phyloP scores from a whole-genome alignment of 2,329 filamentous ascomycete species.

The Aspergillus tamarii region DNA sequence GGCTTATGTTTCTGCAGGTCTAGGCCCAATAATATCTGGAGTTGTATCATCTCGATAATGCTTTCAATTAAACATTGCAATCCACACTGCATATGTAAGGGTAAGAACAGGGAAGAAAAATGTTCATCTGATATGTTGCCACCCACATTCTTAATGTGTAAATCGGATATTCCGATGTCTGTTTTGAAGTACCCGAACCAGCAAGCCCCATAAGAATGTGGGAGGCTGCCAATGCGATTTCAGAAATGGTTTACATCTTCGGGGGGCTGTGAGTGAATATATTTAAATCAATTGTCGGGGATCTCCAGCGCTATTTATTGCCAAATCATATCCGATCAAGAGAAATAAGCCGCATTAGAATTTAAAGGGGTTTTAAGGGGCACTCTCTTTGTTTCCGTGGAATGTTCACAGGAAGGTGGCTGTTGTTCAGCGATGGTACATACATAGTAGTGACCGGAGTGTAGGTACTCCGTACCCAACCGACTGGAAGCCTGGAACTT shows the following conservation, averaged over 20 bases:
- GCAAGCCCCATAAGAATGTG: background rate
- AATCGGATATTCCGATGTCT: background rate
- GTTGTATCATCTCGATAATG: background rate
- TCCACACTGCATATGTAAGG: background rate
- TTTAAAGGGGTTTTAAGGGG: background rate
- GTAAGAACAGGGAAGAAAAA: background rate
- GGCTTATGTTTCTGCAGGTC: background rate
- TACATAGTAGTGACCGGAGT: no score
- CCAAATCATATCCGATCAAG: background rate
- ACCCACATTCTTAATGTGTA: background rate
- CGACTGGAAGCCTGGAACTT: background rate
- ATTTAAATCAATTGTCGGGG: background rate
- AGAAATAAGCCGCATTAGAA: background rate
- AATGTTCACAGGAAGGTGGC: background rate
- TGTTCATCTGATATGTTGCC: background rate
- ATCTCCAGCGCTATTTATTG: background rate
- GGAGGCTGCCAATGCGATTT: background rate
- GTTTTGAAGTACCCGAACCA: background rate
- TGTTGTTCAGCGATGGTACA: background rate
- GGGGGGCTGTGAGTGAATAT: background rate
- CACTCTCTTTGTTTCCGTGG: background rate
- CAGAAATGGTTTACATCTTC: background rate
- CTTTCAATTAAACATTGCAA: background rate
- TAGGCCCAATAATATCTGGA: background rate
- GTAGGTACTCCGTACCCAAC: background rate